Base-by-base conservation (phyloP, 1,284 basidiomycete species). In the Ganoderma meredithae region DNA sequence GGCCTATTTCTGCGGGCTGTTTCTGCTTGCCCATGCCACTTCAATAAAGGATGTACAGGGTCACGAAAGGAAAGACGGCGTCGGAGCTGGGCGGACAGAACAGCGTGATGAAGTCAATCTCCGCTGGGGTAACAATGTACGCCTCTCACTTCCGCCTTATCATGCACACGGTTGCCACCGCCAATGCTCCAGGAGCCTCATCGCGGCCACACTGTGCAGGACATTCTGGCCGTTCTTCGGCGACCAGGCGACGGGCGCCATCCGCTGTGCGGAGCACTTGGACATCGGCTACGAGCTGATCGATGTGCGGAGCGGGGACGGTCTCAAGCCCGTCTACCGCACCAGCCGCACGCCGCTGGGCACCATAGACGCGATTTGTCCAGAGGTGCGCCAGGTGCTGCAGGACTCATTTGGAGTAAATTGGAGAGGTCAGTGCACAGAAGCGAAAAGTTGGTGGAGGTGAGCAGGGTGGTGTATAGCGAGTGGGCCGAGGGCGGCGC, bases 251-350 rank as follows among this genome's bases (percentile, higher is more conserved):
- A 9, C 47, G 8, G 75, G 73, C 64, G 74, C 75, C 27, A 61
- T 75, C 3, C 64, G 72, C 58, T 49, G 74, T 12, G 60, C 69
- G 2, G 65, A 72, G 15, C 43, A n/a, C 15, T 31, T 33, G n/a
- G 8, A 33, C 27, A 66, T 76, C n/a, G 76, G 73, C 3, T 78
- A 78, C 66, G 77, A 79, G 72, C 70, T 79, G 8, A 56, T 76
- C 60, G 76, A 79, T 63, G 73, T 74, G 13, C 74, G 77, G 22
- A 73, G 33, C 13, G 76, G 74, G 7, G 43, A 72, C n/a, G 76
- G 75, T 3, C 63, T 75, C 9, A 68, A 71, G 65, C 69, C 66
- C 27, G 61, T 75, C 59, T 67, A 68, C 33, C 71, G 75, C 25
- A 73, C 69, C 17, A 71, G 72, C 13, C 60, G 60, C 17, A 62